These are phyloP conservation scores for Phytophthora vignae DNA, from an alignment of 352 stramenopile genomes.

Conservation along the genomic window DNA sequence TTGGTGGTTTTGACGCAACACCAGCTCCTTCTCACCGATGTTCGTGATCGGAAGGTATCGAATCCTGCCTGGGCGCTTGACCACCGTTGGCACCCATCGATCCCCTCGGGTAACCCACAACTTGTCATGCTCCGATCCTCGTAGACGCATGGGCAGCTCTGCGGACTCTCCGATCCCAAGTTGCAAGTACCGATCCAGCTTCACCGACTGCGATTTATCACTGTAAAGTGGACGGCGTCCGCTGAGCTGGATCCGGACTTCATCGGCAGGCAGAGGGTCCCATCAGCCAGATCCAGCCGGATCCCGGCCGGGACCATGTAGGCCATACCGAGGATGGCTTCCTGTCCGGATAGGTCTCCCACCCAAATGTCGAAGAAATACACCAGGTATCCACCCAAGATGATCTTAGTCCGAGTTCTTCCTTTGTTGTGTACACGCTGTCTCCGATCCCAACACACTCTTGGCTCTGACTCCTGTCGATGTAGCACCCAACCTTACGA, in stretches of 20 bases:
- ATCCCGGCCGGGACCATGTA: slow-evolving; percentile 27
- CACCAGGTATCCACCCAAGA: no score
- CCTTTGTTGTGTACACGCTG: no score
- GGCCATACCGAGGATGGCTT: neutral
- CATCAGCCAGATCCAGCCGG: slow-evolving; percentile 16
- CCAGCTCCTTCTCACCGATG: neutral
- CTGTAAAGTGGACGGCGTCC: no score
- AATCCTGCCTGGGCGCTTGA: neutral
- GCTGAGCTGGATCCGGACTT: slow-evolving; percentile 14
- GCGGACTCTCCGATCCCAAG: no score
- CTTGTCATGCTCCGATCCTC: neutral
- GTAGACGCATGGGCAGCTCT: neutral
- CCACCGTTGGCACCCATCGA: slow-evolving; percentile 10
- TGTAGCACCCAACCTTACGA: no score
- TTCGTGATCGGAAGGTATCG: slow-evolving; percentile 18
- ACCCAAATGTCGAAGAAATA: no score
- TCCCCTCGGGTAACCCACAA: slow-evolving; percentile 12
- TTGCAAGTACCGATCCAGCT: no score
- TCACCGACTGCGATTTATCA: no score
- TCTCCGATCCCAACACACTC: no score
- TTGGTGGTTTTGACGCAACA: neutral
- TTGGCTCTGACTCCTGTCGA: no score
- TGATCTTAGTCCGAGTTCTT: no score
- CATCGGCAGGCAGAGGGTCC: no score
- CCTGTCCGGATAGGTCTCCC: neutral